phyloP scores from a whole-genome alignment of 2,329 filamentous ascomycete species.

The Calonectria pseudoturangicola region DNA sequence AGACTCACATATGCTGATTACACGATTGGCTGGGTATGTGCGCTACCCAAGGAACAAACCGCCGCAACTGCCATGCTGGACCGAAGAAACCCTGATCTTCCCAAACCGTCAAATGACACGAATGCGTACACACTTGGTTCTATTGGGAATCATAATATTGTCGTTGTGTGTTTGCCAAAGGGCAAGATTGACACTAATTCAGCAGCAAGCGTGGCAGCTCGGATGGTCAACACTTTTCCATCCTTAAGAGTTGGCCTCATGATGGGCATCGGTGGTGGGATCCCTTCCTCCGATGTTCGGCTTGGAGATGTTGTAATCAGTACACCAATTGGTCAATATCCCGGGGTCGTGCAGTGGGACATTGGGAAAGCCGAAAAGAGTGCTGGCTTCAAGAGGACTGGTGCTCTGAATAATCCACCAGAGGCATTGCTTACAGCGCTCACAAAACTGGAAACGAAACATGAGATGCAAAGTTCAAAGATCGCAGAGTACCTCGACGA shows the following conservation, averaged over 20 bases:
- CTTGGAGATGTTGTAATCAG: constrained; percentile 52
- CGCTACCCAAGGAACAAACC: constrained; percentile 52
- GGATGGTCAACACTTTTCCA: constrained; percentile 59
- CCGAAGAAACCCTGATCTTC: constrained; percentile 45
- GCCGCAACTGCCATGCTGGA: constrained; percentile 55
- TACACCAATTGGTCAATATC: constrained; percentile 40
- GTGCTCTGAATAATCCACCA: constrained; percentile 39
- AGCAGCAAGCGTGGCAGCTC: constrained; percentile 57
- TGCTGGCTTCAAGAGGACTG: constrained; percentile 44
- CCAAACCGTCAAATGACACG: constrained; percentile 21
- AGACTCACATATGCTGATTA: constrained; percentile 39
- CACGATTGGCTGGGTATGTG: constrained; percentile 56
- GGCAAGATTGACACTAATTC: constrained; percentile 55
- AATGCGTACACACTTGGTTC: constrained; percentile 56
- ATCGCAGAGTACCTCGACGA: neutral
- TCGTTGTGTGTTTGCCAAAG: constrained; percentile 55
- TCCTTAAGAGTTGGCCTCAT: constrained; percentile 50
- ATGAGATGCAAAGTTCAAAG: neutral
- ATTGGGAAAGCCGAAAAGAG: constrained; percentile 43
- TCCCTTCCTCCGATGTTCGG: constrained; percentile 44
- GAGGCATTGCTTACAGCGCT: constrained; percentile 43
- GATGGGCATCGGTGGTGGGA: constrained; percentile 52
- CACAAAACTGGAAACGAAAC: constrained; percentile 20
- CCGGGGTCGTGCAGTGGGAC: constrained; percentile 48
- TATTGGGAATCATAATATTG: constrained; percentile 58